These are phyloP conservation scores for Solanum verrucosum DNA, from an alignment of 257 asterid species.

Conservation along the genomic window DNA sequence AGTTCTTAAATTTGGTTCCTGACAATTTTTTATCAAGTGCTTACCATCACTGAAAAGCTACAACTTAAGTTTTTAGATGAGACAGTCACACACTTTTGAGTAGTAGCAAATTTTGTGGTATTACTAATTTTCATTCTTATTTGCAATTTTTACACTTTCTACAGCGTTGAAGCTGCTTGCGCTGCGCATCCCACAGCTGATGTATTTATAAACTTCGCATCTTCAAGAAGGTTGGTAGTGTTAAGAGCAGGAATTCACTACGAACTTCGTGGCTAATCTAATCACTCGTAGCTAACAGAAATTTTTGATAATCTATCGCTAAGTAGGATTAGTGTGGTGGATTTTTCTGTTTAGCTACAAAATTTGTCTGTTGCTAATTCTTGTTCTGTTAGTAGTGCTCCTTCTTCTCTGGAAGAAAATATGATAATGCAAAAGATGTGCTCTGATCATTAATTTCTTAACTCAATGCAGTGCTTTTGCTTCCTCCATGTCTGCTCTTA, in stretches of 20 bases:
- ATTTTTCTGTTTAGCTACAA: neutral
- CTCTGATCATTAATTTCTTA: conserved; percentile 3
- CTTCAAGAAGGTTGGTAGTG: conserved; percentile 75
- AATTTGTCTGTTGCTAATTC: neutral
- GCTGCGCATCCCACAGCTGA: conserved; percentile 97
- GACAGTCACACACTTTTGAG: neutral
- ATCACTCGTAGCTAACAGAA: neutral
- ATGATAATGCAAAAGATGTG: neutral
- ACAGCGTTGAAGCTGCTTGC: conserved; percentile 91
- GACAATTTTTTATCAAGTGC: neutral
- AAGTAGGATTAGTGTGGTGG: neutral
- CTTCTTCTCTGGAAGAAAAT: neutral
- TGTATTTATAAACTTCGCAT: conserved; percentile 96
- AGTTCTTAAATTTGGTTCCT: neutral
- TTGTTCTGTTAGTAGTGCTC: neutral
- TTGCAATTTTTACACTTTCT: neutral
- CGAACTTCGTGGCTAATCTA: neutral
- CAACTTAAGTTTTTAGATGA: neutral
- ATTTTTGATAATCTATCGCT: neutral
- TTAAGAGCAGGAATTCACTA: neutral
- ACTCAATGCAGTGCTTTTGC: conserved; percentile 74
- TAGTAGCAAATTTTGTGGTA: neutral
- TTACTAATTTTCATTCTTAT: neutral
- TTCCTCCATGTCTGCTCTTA: conserved; percentile 87
- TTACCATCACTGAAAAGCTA: neutral